Evolutionary conservation across 805 yeast species (phyloP).

Genomic region (Cyberlindnera maritima): DNA sequence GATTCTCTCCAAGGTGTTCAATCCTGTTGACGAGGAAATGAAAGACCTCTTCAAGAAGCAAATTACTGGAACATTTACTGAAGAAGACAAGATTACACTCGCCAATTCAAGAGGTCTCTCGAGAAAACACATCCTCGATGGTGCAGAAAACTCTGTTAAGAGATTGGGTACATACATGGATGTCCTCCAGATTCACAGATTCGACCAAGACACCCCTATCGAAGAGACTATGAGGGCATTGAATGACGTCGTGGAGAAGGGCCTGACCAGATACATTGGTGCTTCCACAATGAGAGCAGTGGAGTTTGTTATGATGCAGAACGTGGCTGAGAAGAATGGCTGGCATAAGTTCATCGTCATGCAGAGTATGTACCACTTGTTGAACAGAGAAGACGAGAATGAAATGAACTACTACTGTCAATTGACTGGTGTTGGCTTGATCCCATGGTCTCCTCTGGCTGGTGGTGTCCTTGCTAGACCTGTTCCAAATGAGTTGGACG

Average conservation of each 20-base stretch:
- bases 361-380: constrained; percentile 55
- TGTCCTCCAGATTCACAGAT: constrained; percentile 51
- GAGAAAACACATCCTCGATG: constrained; percentile 46
- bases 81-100: not conserved
- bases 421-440: constrained; percentile 50
- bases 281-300: constrained; percentile 58
- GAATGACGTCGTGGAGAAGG: constrained; percentile 46
- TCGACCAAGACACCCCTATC: constrained; percentile 42
- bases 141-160: constrained; percentile 36
- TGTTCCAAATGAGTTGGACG: not conserved
- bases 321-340: constrained; percentile 49
- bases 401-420: constrained; percentile 57
- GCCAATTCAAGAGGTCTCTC: constrained; percentile 38
- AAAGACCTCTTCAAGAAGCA: not conserved
- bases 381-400: constrained; percentile 59
- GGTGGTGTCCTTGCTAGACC: constrained; percentile 55
- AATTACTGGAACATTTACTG: not conserved
- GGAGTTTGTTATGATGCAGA: constrained; percentile 53
- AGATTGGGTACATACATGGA: constrained; percentile 46
- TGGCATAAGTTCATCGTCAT: constrained; percentile 59
- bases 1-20: constrained; percentile 43
- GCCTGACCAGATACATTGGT: constrained; percentile 54
- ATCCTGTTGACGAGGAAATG: constrained; percentile 11
- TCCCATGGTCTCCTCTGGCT: constrained; percentile 61
- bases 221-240: constrained; percentile 53